A percentile compares a stretch with the other conserved stretches of the same genome.
Conservation (phyloP, 225 moss, liverwort and hornwort species). For the Climacium dendroides region DNA sequence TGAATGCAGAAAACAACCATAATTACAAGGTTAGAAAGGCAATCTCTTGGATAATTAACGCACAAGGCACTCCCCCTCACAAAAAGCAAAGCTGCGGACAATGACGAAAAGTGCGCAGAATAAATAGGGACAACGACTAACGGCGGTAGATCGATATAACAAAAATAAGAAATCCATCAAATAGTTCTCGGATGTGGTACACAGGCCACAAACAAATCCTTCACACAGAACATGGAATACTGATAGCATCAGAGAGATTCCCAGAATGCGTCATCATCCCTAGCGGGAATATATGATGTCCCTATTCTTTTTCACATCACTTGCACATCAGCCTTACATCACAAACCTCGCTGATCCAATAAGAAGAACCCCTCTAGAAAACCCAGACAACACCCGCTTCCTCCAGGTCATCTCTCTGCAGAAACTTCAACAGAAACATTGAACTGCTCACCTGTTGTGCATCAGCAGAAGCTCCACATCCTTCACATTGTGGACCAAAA, state of each 20-base stretch:
- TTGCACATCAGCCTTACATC: background rate
- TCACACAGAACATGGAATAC: background rate
- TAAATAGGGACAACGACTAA: background rate
- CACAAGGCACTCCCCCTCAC: background rate
- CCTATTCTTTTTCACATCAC: constrained; percentile 26
- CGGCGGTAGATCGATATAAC: too few species aligned
- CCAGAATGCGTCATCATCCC: constrained; percentile 21
- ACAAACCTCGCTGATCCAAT: background rate
- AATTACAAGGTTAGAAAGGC: background rate
- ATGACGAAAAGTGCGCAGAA: background rate
- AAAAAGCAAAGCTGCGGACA: background rate
- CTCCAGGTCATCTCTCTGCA: background rate
- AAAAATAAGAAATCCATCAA: background rate
- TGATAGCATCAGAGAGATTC: constrained; percentile 14
- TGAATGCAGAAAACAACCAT: background rate
- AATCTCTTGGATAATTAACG: background rate
- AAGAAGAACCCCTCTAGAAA: background rate
- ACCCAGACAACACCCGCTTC: background rate
- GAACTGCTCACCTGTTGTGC: constrained; percentile 50
- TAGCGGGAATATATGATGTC: constrained; percentile 1
- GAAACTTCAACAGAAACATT: background rate
- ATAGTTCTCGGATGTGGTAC: background rate
- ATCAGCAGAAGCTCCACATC: constrained; percentile 80
- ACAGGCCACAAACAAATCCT: background rate
- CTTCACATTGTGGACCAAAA: constrained; percentile 79